Conservation (phyloP, 768 basidiomycete species). For the Pisolithus sp. region DNA sequence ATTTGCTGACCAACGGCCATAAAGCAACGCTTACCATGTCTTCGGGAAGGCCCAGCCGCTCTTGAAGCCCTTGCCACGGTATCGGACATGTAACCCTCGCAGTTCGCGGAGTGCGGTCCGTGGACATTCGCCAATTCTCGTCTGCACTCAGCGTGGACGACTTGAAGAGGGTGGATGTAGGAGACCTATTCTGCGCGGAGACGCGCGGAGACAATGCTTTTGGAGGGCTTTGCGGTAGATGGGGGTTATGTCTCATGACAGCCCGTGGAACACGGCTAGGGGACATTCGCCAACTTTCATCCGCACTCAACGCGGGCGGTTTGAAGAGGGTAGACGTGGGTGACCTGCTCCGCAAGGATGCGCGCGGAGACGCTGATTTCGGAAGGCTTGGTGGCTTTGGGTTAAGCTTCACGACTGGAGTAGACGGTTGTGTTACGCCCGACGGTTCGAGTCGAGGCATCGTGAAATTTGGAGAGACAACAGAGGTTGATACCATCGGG, state of each 20-base stretch:
- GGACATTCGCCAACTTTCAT: conserved; percentile 35
- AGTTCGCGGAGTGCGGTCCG: conserved; percentile 31
- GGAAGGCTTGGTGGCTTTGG: not conserved
- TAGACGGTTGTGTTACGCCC: too few species aligned
- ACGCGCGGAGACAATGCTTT: not conserved
- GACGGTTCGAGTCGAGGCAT: too few species aligned
- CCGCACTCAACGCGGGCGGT: conserved; percentile 8
- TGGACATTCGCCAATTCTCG: conserved; percentile 37
- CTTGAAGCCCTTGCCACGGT: conserved; percentile 19
- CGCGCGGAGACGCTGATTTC: not conserved
- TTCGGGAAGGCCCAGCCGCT: conserved; percentile 30
- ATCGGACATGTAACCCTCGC: conserved; percentile 28
- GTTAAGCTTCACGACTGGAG: not conserved
- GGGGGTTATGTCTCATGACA: too few species aligned
- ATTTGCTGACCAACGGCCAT: not conserved
- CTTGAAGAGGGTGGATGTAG: conserved; percentile 1
- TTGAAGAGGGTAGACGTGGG: conserved; percentile 3
- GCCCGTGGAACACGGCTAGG: conserved; percentile 20
- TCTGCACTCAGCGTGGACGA: conserved; percentile 11
- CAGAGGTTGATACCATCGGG: not conserved
- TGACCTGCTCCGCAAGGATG: not conserved
- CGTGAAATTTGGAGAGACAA: not conserved
- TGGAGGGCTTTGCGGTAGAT: not conserved
- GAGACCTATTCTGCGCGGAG: conserved; percentile 1
- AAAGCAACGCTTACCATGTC: conserved; percentile 32